Base-by-base conservation (phyloP, 176 grass and related monocot genomes). In the Paspalum vaginatum region DNA sequence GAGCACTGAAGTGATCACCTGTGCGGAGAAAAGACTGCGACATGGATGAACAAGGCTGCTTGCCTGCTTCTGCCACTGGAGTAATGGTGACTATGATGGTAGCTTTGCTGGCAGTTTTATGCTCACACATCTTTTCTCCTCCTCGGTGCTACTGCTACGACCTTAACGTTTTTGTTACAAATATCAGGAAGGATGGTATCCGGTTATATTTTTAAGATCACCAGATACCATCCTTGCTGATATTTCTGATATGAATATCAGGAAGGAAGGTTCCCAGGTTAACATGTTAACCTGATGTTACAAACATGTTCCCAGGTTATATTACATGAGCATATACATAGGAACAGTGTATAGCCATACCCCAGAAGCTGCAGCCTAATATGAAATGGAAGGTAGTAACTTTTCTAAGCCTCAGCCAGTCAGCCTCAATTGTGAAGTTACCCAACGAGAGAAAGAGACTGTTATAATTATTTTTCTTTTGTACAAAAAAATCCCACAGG, bases 341-440 rank as follows among this genome's bases (percentile, higher is more conserved):
- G 61, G 45, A 80, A 53, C 51, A 64, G 15, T 14, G 16, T 57
- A 42, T 16, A 65, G 15, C n/a, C 49, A 56, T 85, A 22, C 50
- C 43, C 17, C 69, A 67, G 70, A 70, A 81, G 60, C 77, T 71
- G 63, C 56, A 49, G 69, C 38, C 61, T 54, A 44, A 37, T 68
- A 68, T 53, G 14, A 18, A 73, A 46, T 80, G 43, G 68, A 53
- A 80, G 66, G 8, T 5, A 57, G 57, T 16, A 55, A 51, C 68
- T 72, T 84, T 85, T 57, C 71, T 89, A 81, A 70, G 70, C 84
- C 80, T 81, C 58, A 44, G n/a, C n/a, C n/a, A n/a, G n/a, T n/a
- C n/a, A n/a, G 3, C 24, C 25, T 51, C 46, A 51, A 10, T 60
- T 22, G 11, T 25, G 40, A 61, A 73, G 73, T 50, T 55, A 87